These are phyloP conservation scores for Psilocybe cubensis DNA, from an alignment of 768 basidiomycete species.

Conservation along the genomic window DNA sequence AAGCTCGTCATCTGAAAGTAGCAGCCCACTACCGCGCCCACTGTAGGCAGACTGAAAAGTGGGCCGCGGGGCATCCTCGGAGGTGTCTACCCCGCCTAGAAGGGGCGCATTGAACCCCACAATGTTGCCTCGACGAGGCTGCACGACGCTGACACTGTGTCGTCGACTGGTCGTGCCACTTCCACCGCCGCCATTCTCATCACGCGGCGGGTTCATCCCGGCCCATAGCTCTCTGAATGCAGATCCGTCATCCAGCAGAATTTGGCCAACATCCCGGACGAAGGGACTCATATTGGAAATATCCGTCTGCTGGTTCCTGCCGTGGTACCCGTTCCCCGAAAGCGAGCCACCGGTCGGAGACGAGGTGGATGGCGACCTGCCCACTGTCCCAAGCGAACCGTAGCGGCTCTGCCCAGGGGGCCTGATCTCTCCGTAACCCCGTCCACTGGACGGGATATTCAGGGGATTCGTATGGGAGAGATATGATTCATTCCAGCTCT, in stretches of 20 bases:
- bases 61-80: constrained; percentile 37
- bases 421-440: constrained; percentile 64
- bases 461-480: constrained; percentile 53
- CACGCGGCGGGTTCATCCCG: constrained; percentile 64
- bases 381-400: constrained; percentile 59
- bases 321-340: constrained; percentile 49
- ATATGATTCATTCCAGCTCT: constrained; percentile 64
- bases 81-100: constrained; percentile 44
- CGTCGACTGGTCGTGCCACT: constrained; percentile 85
- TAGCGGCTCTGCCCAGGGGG: constrained; percentile 67
- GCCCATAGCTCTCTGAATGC: constrained; percentile 79
- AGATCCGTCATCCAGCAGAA: constrained; percentile 73
- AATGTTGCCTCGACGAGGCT: constrained; percentile 66
- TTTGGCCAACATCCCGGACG: constrained; percentile 81
- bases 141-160: constrained; percentile 84
- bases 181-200: constrained; percentile 63
- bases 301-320: constrained; percentile 48
- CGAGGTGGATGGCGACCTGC: constrained; percentile 58
- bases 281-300: constrained; percentile 85
- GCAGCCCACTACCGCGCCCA: constrained; percentile 56
- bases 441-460: constrained; percentile 46
- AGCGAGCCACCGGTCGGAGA: constrained; percentile 40
- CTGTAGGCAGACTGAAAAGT: constrained; percentile 34
- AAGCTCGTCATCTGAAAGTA: constrained; percentile 82
- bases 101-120: constrained; percentile 73